These are phyloP conservation scores for Metschnikowia drakensbergensis DNA, from an alignment of 805 yeast species.

Conservation along the genomic window DNA sequence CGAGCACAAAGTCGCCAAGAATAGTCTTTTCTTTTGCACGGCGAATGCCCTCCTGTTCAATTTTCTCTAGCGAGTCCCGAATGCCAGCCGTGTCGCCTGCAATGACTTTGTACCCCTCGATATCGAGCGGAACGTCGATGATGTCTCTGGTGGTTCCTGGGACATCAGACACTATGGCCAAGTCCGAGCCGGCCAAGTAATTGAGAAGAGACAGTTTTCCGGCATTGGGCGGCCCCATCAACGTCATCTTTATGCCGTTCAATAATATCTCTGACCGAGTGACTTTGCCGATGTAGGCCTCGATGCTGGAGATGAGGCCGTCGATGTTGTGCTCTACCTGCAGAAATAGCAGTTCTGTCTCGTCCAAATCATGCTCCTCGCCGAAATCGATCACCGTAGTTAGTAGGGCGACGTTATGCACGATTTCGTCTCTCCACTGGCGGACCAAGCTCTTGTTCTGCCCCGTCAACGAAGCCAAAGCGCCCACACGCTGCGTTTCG, in stretches of 20 bases:
- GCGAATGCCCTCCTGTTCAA: constrained; percentile 77
- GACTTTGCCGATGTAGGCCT: constrained; percentile 42
- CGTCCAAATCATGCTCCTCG: constrained; percentile 84
- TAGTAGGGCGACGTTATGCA: constrained; percentile 65
- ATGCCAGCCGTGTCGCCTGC: constrained; percentile 95
- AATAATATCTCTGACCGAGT: constrained; percentile 59
- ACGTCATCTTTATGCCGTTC: constrained; percentile 66
- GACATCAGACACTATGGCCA: constrained; percentile 84
- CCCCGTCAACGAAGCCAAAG: constrained; percentile 72
- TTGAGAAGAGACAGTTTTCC: constrained; percentile 90
- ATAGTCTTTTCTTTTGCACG: constrained; percentile 63
- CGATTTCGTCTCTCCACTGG: constrained; percentile 63
- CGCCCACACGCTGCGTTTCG: constrained; percentile 76
- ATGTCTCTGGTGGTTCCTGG: constrained; percentile 95
- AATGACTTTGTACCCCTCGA: constrained; percentile 78
- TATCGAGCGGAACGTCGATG: constrained; percentile 74
- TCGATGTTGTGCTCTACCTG: constrained; percentile 45
- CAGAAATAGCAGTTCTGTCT: constrained; percentile 50
- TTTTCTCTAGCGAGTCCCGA: constrained; percentile 42
- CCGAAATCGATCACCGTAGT: constrained; percentile 94
- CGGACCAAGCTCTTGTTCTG: constrained; percentile 50
- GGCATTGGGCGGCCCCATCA: constrained; percentile 93
- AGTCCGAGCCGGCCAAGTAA: constrained; percentile 68
- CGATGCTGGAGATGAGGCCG: constrained; percentile 43
- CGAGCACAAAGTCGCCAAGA: constrained; percentile 65